Base-by-base conservation (phyloP, 257 asterid genomes). In the Osmanthus fragrans region DNA sequence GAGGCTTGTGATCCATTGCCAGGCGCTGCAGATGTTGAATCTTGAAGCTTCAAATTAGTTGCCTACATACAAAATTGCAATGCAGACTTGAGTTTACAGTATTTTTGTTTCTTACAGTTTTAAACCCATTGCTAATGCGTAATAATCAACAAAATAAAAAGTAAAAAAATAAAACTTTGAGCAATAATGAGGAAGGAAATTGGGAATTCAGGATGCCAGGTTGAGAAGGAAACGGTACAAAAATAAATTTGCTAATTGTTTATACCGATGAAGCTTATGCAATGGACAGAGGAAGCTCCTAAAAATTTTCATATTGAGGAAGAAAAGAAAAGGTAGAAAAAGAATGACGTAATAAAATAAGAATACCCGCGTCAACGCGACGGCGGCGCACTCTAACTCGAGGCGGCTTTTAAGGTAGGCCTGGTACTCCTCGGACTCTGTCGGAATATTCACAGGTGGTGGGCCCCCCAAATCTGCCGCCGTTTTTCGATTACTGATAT, bases 381-480 rank as follows among this genome's bases (percentile, higher is more conserved):
- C 92, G 86, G 97, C 98, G 63, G 97, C 97, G 80, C 98, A 94
- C 36, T 96, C 98, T 84, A 91, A 76, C 82, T 94, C 92, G 25
- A 94, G 97, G 40, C 87, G 92, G 80, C 89, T 92, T 89, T 89
- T 91, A 23, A 94, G 92, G 73, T 83, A 82, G 13, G 94, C 88
- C 82, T 92, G 98, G 64, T 88, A 87, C 78, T 87, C 93, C 63
- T 85, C 87, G 7, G 96, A 82, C 87, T 88, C 92, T 21, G 71
- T 72, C 27, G 89, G 90, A 60, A 87, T 71, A 81, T 78, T 85
- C 34, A 80, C 36, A 10, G 16, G 80, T 49, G 78, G 86, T 13
- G 82, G 77, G 7, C 32, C 85, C 51, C 68, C 78, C 76, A 40
- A 75, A 73, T 27, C 75, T 39, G 47, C n/a, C 29, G 76, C 71